Conservation (phyloP, 371 early-diverging fungal species). For the Nosema granulosis region DNA sequence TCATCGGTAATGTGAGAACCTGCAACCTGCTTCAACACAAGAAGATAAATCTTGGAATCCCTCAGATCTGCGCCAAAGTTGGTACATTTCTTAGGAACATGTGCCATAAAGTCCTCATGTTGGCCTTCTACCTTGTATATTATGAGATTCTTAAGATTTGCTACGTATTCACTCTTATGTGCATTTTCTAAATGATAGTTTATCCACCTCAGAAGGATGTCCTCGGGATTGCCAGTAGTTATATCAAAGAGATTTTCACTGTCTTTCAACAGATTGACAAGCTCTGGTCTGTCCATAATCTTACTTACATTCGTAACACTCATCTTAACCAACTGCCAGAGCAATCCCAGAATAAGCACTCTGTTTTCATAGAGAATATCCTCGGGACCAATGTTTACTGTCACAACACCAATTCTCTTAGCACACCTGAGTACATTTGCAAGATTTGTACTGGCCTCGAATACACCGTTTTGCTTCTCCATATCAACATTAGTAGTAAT, state of each 20-base stretch:
- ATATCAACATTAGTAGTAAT: not conserved
- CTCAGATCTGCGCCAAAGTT: slow-evolving; percentile 77
- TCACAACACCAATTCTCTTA: slow-evolving; percentile 87
- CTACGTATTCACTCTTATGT: not conserved
- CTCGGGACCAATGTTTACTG: slow-evolving; percentile 69
- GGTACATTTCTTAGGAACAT: slow-evolving; percentile 75
- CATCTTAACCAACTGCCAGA: slow-evolving; percentile 94
- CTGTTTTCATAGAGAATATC: slow-evolving; percentile 79
- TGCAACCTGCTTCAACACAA: slow-evolving; percentile 80
- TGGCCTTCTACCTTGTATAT: not conserved
- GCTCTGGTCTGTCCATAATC: slow-evolving; percentile 85
- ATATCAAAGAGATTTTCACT: slow-evolving; percentile 83
- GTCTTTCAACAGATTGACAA: slow-evolving; percentile 80
- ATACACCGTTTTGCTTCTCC: slow-evolving; percentile 67
- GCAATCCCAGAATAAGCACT: slow-evolving; percentile 82
- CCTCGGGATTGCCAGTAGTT: slow-evolving; percentile 73
- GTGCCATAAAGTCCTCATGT: slow-evolving; percentile 70
- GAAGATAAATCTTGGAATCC: slow-evolving; percentile 85
- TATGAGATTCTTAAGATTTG: not conserved
- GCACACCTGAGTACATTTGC: slow-evolving; percentile 89
- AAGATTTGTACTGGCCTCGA: slow-evolving; percentile 92
- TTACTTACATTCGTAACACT: slow-evolving; percentile 80
- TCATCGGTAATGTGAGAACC: slow-evolving; percentile 78
- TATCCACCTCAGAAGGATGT: slow-evolving; percentile 83
- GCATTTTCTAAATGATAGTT: not conserved